Conservation (phyloP, 768 basidiomycete species). For the Lactarius hengduanensis region DNA sequence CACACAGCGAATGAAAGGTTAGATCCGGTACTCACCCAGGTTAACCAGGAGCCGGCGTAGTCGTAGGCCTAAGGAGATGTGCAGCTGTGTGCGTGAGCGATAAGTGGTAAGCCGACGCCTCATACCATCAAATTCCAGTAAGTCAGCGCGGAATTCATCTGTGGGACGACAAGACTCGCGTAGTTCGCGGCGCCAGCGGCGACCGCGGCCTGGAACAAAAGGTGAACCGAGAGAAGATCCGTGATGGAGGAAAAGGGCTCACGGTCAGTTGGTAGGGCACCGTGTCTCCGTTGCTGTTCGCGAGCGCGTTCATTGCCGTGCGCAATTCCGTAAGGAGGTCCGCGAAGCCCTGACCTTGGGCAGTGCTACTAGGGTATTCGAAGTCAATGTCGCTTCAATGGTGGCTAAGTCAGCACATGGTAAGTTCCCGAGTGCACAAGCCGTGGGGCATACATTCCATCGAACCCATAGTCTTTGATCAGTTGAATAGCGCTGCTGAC, state of each 20-base stretch:
- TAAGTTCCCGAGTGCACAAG: neutral
- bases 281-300: conserved; percentile 56
- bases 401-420: neutral
- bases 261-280: conserved; percentile 59
- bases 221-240: neutral
- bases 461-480: conserved; percentile 75
- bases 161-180: conserved; percentile 52
- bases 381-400: conserved; percentile 64
- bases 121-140: conserved; percentile 84
- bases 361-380: conserved; percentile 64
- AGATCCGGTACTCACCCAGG: conserved; percentile 37
- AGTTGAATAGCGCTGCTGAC: conserved; percentile 60
- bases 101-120: neutral
- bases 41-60: conserved; percentile 77
- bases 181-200: conserved; percentile 63
- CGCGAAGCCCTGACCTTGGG: conserved; percentile 65
- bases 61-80: conserved; percentile 55
- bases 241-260: conserved; percentile 13
- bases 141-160: conserved; percentile 63
- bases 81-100: neutral
- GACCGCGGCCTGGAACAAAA: conserved; percentile 47
- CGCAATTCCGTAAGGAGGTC: conserved; percentile 62
- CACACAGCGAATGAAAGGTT: conserved; percentile 11
- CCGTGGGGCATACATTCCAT: conserved; percentile 54
- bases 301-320: conserved; percentile 58